Conservation (phyloP, 345 rosid species). For the Lumnitzera racemosa region DNA sequence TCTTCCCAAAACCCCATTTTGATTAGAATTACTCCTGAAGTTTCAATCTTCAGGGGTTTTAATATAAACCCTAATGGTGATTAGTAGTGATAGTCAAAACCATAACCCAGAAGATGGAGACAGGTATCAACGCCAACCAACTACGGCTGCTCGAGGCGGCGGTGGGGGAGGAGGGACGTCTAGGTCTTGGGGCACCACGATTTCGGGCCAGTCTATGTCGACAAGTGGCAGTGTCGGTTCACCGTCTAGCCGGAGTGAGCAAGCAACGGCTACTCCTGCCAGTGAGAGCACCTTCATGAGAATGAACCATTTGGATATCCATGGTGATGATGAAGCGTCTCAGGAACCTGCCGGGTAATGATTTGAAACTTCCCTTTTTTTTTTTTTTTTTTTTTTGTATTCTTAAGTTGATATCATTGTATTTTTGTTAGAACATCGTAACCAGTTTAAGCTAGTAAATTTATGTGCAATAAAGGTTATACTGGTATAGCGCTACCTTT, state of each 20-base stretch:
- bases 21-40: too few species aligned
- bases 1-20: too few species aligned
- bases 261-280: conserved; percentile 61
- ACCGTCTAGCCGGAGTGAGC: conserved; percentile 77
- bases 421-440: too few species aligned
- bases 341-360: conserved; percentile 62
- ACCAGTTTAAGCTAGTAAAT: too few species aligned
- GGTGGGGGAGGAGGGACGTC: conserved; percentile 36
- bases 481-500: too few species aligned
- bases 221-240: conserved; percentile 95
- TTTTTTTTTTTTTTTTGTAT: not conserved
- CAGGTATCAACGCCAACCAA: conserved; percentile 15
- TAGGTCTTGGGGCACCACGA: conserved; percentile 78
- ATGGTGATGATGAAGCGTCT: conserved; percentile 89
- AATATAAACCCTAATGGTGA: too few species aligned
- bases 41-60: too few species aligned
- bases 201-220: conserved; percentile 81
- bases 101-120: conserved; percentile 51
- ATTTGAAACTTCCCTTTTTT: not conserved
- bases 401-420: too few species aligned
- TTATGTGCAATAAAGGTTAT: too few species aligned
- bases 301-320: conserved; percentile 75
- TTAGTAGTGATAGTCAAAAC: conserved; percentile 32
- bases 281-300: conserved; percentile 58
- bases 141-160: conserved; percentile 18